A percentile compares a stretch with the other conserved stretches of the same genome.
Conservation (phyloP, 768 basidiomycete species). For the Cystobasidiopsis lactophilus region DNA sequence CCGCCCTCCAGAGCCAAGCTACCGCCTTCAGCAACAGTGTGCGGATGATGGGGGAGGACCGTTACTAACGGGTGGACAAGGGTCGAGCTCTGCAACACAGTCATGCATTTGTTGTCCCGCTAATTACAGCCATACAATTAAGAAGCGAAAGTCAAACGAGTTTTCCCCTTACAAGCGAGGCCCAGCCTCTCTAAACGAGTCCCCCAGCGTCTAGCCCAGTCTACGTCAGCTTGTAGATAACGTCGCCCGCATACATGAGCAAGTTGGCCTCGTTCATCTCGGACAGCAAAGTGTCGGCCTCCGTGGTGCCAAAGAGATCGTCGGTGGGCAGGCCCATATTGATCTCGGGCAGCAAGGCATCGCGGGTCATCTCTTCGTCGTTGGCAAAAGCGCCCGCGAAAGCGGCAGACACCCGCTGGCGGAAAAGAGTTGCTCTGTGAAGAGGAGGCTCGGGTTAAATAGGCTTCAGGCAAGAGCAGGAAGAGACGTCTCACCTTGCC, state of each 20-base stretch:
- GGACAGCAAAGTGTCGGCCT: slow-evolving; percentile 50
- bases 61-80: too few relatives aligned
- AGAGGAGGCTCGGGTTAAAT: slow-evolving; percentile 4
- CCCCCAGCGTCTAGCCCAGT: too few relatives aligned
- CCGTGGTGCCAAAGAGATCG: slow-evolving; percentile 53
- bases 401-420: slow-evolving; percentile 46
- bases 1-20: too few relatives aligned
- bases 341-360: slow-evolving; percentile 44
- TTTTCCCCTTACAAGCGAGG: too few relatives aligned
- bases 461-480: neutral
- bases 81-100: too few relatives aligned
- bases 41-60: too few relatives aligned
- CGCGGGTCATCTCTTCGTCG: slow-evolving; percentile 51
- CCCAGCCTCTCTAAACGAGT: too few relatives aligned
- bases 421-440: slow-evolving; percentile 60
- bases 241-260: slow-evolving; percentile 68
- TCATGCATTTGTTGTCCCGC: too few relatives aligned
- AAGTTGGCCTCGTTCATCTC: slow-evolving; percentile 56
- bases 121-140: too few relatives aligned
- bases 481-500: neutral
- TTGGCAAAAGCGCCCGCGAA: slow-evolving; percentile 48
- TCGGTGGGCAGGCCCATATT: slow-evolving; percentile 52
- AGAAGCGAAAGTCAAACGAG: too few relatives aligned
- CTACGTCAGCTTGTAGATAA: slow-evolving; percentile 76
- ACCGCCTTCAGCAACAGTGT: too few relatives aligned